phyloP scores from a whole-genome alignment of 805 yeast species.

The Saccharomycopsis amapae region DNA sequence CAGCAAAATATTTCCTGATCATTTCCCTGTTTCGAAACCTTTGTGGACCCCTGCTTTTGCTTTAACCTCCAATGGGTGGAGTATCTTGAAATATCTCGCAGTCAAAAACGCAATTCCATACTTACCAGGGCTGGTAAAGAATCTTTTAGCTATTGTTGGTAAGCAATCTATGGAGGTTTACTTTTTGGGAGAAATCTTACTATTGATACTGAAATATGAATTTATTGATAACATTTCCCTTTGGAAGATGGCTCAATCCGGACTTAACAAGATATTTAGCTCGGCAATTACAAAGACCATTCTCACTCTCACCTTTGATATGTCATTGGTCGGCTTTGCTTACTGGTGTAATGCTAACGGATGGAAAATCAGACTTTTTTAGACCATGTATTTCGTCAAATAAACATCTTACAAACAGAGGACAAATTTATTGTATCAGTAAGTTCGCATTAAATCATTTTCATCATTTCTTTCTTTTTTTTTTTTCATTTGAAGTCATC shows the following conservation, averaged over 20 bases:
- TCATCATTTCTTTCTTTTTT: too few relatives aligned
- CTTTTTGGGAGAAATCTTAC: conserved; percentile 21
- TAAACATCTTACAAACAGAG: too few relatives aligned
- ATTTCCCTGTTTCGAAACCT: conserved; percentile 31
- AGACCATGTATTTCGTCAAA: too few relatives aligned
- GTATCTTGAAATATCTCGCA: conserved; percentile 27
- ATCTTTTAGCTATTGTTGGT: conserved; percentile 26
- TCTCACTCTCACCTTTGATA: conserved; percentile 4
- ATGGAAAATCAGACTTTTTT: conserved; percentile 8
- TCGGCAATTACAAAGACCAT: neutral
- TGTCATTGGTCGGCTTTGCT: conserved; percentile 9
- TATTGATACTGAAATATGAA: conserved; percentile 16
- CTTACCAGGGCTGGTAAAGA: conserved; percentile 23
- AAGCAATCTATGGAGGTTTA: conserved; percentile 28
- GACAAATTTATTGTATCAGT: too few relatives aligned
- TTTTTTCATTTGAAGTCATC: too few relatives aligned
- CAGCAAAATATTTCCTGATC: conserved; percentile 26
- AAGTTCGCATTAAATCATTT: too few relatives aligned
- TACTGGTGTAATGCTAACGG: conserved; percentile 2
- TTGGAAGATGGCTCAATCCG: conserved; percentile 11
- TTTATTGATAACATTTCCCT: conserved; percentile 3
- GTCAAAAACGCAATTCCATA: conserved; percentile 24
- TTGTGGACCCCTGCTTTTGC: conserved; percentile 33
- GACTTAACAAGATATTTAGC: neutral
- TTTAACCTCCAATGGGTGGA: conserved; percentile 28